Base-by-base conservation (phyloP, 805 yeast genomes). In the Millerozyma acaciae region DNA sequence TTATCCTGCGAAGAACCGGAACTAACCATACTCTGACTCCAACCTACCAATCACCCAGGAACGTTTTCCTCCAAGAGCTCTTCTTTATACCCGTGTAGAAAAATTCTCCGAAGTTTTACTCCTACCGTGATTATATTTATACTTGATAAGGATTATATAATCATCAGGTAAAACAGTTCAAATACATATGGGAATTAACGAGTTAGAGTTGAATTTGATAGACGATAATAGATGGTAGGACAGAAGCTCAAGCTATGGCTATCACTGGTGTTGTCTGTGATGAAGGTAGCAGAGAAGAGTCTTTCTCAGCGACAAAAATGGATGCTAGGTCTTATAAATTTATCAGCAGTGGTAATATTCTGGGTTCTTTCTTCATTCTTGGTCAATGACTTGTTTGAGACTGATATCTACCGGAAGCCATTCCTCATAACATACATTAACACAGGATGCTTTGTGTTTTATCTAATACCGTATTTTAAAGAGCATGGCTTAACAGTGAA, bases 351-450 rank as follows among this genome's bases (percentile, higher is more conserved):
- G 28, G 86, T 90, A 17, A 55, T 84, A 1, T 72, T 87, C 16
- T 90, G 98, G 98, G 97, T 93, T 8, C 62, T 83, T 22, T 86
- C 96, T 4, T 85, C 95, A 4, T 90, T 88, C 46, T 57, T 90
- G 29, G 81, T 93, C 22, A 88, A 85, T 56, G 80, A 77, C 26
- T 65, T 86, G 25, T 83, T 86, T 46, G 87, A 80, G 45, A 70
- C 74, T 29, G 75, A 72, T 37, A 62, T 70, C 17, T 93, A 87
- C 56, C 62, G 87, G 30, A 93, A 93, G 59, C 98, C 98, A 12
- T 89, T 87, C 52, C 75, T 89, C 41, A 84, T 93, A 45, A 93
- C 98, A 2, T 93, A 90, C 62, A 58, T 90, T 46, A 93, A 89
- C 62, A 89, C 97, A 0, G 80, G 87, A 1, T 75, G 93, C 4